A percentile compares a stretch with the other conserved stretches of the same genome.
phyloP scores from a whole-genome alignment of 495 filamentous ascomycete species.

The Chlorociboria aeruginascens region DNA sequence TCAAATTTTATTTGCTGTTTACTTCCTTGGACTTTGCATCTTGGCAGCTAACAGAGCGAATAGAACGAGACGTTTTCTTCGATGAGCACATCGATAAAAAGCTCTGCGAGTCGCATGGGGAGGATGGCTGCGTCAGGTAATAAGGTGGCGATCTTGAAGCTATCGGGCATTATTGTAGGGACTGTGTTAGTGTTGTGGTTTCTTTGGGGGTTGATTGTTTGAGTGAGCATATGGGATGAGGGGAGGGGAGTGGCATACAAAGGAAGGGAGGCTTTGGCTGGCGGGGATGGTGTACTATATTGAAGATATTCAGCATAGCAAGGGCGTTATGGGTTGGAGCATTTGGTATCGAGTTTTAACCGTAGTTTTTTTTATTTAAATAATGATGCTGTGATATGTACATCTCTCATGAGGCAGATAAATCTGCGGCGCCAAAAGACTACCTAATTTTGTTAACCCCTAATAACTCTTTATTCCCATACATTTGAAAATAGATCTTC shows the following conservation, averaged over 20 bases:
- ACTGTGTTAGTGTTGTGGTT: conserved; percentile 65
- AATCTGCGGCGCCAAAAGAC: too few species aligned
- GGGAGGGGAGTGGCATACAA: neutral
- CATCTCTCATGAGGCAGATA: neutral
- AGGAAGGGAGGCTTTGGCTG: conserved; percentile 3
- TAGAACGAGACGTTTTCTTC: conserved; percentile 45
- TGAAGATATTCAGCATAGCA: conserved; percentile 17
- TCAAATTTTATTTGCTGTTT: too few species aligned
- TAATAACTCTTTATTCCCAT: conserved; percentile 35
- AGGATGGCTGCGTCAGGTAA: conserved; percentile 86
- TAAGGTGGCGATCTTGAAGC: conserved; percentile 78
- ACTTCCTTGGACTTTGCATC: neutral
- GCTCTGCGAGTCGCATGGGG: conserved; percentile 75
- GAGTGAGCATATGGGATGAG: conserved; percentile 14
- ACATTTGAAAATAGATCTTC: conserved; percentile 94
- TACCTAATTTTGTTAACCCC: too few species aligned
- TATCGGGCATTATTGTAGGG: conserved; percentile 74
- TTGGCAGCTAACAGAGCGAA: neutral
- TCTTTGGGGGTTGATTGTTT: conserved; percentile 55
- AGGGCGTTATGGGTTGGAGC: conserved; percentile 8
- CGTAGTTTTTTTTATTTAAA: too few species aligned
- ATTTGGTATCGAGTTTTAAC: neutral
- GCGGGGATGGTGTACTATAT: conserved; percentile 3
- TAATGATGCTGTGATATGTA: neutral
- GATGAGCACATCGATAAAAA: conserved; percentile 57